A percentile compares a stretch with the other conserved stretches of the same genome.
These are phyloP conservation scores for Citrus reticulata DNA, from an alignment of 345 rosid genomes.

Conservation along the genomic window DNA sequence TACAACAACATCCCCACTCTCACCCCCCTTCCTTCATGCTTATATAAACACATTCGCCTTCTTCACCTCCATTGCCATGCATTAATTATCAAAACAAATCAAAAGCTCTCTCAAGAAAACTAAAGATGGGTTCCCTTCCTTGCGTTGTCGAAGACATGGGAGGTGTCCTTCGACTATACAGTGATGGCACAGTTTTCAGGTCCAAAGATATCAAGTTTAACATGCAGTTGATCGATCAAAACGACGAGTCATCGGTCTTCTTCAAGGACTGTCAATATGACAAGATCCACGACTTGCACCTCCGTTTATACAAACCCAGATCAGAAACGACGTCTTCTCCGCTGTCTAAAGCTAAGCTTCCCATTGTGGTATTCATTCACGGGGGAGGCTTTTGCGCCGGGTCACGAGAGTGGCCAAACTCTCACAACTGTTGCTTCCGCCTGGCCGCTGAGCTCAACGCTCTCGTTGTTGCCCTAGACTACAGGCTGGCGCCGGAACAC, in stretches of 20 bases:
- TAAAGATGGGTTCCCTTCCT: slow-evolving; percentile 49
- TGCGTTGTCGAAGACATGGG: slow-evolving; percentile 66
- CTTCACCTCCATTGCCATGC: background rate
- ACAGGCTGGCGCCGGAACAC: slow-evolving; percentile 79
- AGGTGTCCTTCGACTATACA: slow-evolving; percentile 54
- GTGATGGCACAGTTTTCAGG: slow-evolving; percentile 61
- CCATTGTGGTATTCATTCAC: slow-evolving; percentile 49
- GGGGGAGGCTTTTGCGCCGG: slow-evolving; percentile 94
- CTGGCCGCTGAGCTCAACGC: slow-evolving; percentile 59
- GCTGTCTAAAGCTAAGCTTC: slow-evolving; percentile 17
- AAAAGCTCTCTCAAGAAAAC: background rate
- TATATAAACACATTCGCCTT: background rate
- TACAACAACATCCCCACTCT: background rate
- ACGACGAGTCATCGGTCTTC: slow-evolving; percentile 36
- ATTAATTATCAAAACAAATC: background rate
- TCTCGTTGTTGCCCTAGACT: slow-evolving; percentile 62
- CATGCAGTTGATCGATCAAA: slow-evolving; percentile 15
- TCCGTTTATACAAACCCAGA: slow-evolving; percentile 63
- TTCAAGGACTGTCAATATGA: slow-evolving; percentile 57
- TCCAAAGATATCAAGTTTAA: slow-evolving; percentile 27
- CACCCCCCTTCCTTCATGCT: background rate
- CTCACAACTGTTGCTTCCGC: slow-evolving; percentile 63
- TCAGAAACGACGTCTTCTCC: background rate
- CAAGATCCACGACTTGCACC: slow-evolving; percentile 44
- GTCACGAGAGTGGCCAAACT: slow-evolving; percentile 68